phyloP scores from a whole-genome alignment of 495 filamentous ascomycete genomes.

The Chaetomium tenue region DNA sequence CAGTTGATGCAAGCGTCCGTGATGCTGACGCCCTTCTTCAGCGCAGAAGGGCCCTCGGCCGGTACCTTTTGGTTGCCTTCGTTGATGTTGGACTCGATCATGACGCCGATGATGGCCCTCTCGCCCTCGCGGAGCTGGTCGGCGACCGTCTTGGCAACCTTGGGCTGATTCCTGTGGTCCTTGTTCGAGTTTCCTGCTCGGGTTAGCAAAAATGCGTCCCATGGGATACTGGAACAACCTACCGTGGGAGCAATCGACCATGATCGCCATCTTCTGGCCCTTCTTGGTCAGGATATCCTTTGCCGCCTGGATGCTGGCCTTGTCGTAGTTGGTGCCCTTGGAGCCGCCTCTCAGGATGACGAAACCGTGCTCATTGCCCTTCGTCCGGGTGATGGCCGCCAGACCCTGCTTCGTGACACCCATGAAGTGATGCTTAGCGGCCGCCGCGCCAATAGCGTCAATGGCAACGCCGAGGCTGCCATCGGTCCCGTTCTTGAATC shows the following conservation, averaged over 20 bases:
- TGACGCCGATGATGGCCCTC: conserved; percentile 86
- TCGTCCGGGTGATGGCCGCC: conserved; percentile 89
- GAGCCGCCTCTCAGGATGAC: conserved; percentile 90
- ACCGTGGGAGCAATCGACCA: conserved; percentile 98
- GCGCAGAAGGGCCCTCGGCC: conserved; percentile 67
- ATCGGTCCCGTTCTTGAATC: conserved; percentile 99
- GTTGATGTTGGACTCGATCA: conserved; percentile 98
- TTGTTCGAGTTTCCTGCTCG: conserved; percentile 67
- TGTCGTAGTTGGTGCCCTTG: conserved; percentile 93
- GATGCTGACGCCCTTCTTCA: conserved; percentile 93
- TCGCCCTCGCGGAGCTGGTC: conserved; percentile 87
- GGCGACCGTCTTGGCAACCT: conserved; percentile 77
- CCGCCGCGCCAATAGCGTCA: conserved; percentile 90
- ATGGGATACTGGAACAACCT: conserved; percentile 24
- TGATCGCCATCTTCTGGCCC: conserved; percentile 82
- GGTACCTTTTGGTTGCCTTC: conserved; percentile 96
- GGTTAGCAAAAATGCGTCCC: conserved; percentile 16
- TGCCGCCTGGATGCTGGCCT: conserved; percentile 70
- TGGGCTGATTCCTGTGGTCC: conserved; percentile 84
- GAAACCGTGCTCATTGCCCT: conserved; percentile 94
- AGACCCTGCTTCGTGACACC: conserved; percentile 98
- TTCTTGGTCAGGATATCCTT: conserved; percentile 82
- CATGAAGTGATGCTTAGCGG: conserved; percentile 93
- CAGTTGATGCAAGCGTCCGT: conserved; percentile 98
- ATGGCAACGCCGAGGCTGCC: conserved; percentile 93